phyloP scores from a whole-genome alignment of 352 stramenopile species.

The Phytophthora agathidicida region DNA sequence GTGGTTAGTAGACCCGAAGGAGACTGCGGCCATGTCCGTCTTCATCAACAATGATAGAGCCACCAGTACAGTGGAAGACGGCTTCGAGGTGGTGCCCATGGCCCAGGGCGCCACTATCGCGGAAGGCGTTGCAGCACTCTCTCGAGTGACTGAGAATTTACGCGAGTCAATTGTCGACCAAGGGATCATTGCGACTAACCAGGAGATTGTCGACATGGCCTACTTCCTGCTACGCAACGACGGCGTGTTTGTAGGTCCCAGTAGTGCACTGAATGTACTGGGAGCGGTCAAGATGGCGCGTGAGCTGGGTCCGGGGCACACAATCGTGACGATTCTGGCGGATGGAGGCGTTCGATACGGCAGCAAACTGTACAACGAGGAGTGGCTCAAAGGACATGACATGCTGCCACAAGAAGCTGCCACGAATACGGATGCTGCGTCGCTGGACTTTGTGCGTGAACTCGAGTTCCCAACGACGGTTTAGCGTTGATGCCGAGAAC shows the following conservation, averaged over 20 bases:
- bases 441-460: constrained; percentile 44
- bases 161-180: constrained; percentile 90
- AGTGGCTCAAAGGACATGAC: constrained; percentile 70
- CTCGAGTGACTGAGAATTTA: constrained; percentile 93
- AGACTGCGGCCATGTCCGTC: constrained; percentile 84
- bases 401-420: constrained; percentile 37
- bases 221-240: constrained; percentile 91
- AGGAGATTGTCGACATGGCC: constrained; percentile 95
- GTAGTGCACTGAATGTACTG: constrained; percentile 77
- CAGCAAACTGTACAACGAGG: constrained; percentile 83
- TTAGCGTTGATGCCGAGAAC: too few relatives aligned
- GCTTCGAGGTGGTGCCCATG: constrained; percentile 89
- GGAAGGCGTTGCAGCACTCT: constrained; percentile 92
- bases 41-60: constrained; percentile 74
- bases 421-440: constrained; percentile 14
- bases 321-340: constrained; percentile 83
- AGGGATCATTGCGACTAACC: constrained; percentile 91
- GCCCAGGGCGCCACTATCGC: constrained; percentile 90
- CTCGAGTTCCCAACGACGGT: constrained; percentile 33
- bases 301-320: constrained; percentile 67
- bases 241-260: constrained; percentile 92
- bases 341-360: constrained; percentile 82
- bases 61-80: constrained; percentile 81
- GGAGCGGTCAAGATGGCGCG: constrained; percentile 85
- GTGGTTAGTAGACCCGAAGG: constrained; percentile 83